Evolutionary conservation across 2,329 filamentous ascomycete species (phyloP).

Genomic region (Botrytis pseudocinerea): DNA sequence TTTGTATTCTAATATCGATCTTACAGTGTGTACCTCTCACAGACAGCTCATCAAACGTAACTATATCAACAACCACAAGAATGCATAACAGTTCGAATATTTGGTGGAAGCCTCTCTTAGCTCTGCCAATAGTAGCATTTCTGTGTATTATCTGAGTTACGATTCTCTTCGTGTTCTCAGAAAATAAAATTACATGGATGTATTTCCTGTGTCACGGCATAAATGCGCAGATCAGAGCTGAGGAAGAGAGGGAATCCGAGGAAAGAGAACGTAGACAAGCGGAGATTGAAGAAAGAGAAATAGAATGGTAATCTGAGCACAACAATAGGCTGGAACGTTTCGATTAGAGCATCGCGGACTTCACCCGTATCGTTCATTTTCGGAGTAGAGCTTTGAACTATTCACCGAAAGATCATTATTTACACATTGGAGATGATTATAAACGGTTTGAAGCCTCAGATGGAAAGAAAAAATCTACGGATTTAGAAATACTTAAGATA

Average conservation of each 20-base stretch:
- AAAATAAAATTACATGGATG: background rate
- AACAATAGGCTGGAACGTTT: fast-evolving
- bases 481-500: background rate
- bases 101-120: background rate
- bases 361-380: background rate
- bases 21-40: background rate
- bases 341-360: background rate
- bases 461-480: background rate
- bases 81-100: background rate
- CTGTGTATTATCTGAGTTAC: background rate
- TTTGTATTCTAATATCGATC: background rate
- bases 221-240: background rate
- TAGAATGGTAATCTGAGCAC: background rate
- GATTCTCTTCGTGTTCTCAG: background rate
- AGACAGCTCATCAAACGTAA: background rate
- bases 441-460: too few relatives aligned
- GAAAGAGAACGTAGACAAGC: background rate
- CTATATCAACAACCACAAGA: background rate
- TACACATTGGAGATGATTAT: background rate
- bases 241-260: background rate
- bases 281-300: background rate
- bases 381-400: background rate
- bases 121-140: background rate
- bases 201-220: background rate
- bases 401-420: background rate